Evolutionary conservation across 2,329 filamentous ascomycete species (phyloP).

Genomic region (Botryotinia narcissicola): DNA sequence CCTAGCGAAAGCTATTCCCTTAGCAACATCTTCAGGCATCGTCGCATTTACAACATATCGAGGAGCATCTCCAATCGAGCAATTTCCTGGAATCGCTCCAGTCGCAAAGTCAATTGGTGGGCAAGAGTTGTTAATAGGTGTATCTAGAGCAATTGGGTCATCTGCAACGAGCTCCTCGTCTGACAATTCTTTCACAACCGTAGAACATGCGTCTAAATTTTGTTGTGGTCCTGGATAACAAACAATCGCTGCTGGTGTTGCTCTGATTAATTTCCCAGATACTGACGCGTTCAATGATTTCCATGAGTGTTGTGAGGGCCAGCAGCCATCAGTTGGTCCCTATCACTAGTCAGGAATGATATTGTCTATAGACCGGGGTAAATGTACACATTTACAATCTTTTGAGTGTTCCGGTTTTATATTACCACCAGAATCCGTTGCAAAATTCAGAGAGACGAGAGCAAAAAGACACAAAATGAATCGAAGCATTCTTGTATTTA

Average conservation of each 20-base stretch:
- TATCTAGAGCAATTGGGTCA: conserved; percentile 42
- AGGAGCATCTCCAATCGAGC: conserved; percentile 43
- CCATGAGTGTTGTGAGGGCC: conserved; percentile 38
- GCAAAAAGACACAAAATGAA: neutral
- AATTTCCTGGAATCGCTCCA: conserved; percentile 27
- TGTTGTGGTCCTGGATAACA: conserved; percentile 40
- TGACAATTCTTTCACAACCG: conserved; percentile 33
- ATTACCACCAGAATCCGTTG: neutral
- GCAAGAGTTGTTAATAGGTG: conserved; percentile 49
- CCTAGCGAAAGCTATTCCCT: conserved; percentile 46
- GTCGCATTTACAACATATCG: conserved; percentile 43
- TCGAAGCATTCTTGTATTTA: neutral
- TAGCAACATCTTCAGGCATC: conserved; percentile 39
- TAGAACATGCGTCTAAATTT: conserved; percentile 38
- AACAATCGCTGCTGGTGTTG: conserved; percentile 37
- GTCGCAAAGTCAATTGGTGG: conserved; percentile 22
- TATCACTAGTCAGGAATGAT: neutral
- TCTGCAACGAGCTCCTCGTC: conserved; percentile 41
- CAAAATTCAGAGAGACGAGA: neutral
- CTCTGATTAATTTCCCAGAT: conserved; percentile 38
- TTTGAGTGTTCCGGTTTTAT: neutral
- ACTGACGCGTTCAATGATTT: conserved; percentile 38
- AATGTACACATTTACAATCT: conserved; percentile 20
- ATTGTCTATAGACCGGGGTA: too few relatives aligned
- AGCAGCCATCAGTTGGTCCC: conserved; percentile 34